Evolutionary conservation across 495 filamentous ascomycete species (phyloP).

Genomic region (Neurospora hispaniola): DNA sequence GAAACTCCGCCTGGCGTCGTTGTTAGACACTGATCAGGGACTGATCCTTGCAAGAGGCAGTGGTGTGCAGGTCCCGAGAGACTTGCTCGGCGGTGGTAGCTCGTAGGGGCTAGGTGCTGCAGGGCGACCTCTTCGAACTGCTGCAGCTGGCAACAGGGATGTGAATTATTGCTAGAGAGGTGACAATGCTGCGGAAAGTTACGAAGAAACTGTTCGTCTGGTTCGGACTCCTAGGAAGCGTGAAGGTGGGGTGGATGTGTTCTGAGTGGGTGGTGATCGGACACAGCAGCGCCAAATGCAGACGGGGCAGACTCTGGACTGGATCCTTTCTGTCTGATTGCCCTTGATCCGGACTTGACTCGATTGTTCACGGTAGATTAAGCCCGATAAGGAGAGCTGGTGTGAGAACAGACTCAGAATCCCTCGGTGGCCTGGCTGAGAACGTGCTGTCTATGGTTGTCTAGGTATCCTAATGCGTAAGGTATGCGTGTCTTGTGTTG

Average conservation of each 20-base stretch:
- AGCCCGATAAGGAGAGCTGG: not conserved
- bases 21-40: slow-evolving; percentile 7
- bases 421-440: not conserved
- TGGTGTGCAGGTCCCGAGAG: not conserved
- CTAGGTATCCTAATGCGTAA: not conserved
- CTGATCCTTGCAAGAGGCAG: slow-evolving; percentile 8
- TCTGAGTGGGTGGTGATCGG: not conserved
- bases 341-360: not conserved
- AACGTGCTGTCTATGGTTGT: not conserved
- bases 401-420: not conserved
- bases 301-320: not conserved
- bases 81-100: not conserved
- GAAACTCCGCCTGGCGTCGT: not conserved
- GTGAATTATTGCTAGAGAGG: not conserved
- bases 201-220: not conserved
- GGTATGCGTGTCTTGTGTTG: not conserved
- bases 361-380: not conserved
- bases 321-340: not conserved
- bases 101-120: not conserved
- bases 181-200: not conserved
- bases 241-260: not conserved
- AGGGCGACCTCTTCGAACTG: not conserved
- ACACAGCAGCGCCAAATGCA: slow-evolving; percentile 1
- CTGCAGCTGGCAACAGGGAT: not conserved
- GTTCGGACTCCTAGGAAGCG: not conserved